These are phyloP conservation scores for Hanseniaspora lachancei DNA, from an alignment of 805 yeast genomes.

Conservation along the genomic window DNA sequence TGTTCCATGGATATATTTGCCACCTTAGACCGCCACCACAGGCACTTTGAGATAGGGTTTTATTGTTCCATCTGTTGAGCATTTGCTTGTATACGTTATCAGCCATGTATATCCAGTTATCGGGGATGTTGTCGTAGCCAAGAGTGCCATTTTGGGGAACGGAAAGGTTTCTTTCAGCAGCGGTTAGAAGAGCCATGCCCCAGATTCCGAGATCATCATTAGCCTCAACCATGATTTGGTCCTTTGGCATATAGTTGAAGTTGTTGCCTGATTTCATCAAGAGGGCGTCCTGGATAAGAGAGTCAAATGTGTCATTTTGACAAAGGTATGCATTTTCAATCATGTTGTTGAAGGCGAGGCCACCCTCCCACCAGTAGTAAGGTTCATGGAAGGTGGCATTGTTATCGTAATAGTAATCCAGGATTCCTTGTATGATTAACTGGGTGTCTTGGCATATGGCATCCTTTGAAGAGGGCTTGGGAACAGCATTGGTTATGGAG, in stretches of 20 bases:
- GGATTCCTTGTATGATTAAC: slow-evolving; percentile 33
- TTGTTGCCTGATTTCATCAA: slow-evolving; percentile 60
- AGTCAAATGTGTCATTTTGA: slow-evolving; percentile 50
- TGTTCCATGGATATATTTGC: slow-evolving; percentile 92
- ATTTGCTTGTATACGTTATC: slow-evolving; percentile 45
- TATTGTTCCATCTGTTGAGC: neutral
- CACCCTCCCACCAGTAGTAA: slow-evolving; percentile 85
- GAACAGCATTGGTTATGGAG: neutral
- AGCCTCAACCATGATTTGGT: slow-evolving; percentile 87
- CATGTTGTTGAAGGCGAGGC: slow-evolving; percentile 57
- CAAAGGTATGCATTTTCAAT: slow-evolving; percentile 64
- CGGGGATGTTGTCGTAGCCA: neutral
- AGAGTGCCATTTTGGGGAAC: slow-evolving; percentile 34
- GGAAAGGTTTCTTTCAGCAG: slow-evolving; percentile 77
- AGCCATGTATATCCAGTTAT: slow-evolving; percentile 60
- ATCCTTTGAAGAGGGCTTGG: neutral
- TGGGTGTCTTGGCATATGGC: neutral
- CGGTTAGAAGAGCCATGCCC: slow-evolving; percentile 87
- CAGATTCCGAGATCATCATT: slow-evolving; percentile 97
- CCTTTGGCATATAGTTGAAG: slow-evolving; percentile 70
- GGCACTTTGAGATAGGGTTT: slow-evolving; percentile 1
- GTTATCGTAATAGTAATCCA: slow-evolving; percentile 59
- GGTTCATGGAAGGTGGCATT: slow-evolving; percentile 54
- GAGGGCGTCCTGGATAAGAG: slow-evolving; percentile 42
- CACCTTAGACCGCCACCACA: slow-evolving; percentile 91